A percentile compares a stretch with the other conserved stretches of the same genome.
phyloP scores from a whole-genome alignment of 768 basidiomycete species.

The Pulveroboletus sp. region DNA sequence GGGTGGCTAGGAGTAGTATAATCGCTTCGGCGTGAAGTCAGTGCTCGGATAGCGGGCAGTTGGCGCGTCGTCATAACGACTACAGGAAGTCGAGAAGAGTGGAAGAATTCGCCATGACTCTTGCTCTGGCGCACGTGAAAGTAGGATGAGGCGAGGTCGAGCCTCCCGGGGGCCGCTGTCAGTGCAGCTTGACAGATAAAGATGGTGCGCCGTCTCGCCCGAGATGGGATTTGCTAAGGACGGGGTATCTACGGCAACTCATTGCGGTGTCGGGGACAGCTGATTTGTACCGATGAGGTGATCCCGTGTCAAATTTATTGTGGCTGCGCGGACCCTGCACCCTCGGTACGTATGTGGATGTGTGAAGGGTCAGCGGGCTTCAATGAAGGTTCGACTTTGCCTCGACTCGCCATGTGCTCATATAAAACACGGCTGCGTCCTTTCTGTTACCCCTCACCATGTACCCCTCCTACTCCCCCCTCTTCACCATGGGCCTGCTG shows the following conservation, averaged over 20 bases:
- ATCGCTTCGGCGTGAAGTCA: background rate
- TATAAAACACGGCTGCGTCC: slow-evolving; percentile 13
- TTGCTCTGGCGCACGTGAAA: background rate
- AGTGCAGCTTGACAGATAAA: background rate
- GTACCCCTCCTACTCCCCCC: slow-evolving; percentile 45
- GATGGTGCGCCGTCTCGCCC: no score
- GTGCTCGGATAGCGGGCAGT: background rate
- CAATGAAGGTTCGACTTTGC: slow-evolving; percentile 21
- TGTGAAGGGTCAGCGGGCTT: slow-evolving; percentile 2
- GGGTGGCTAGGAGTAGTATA: background rate
- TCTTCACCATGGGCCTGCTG: slow-evolving; percentile 62
- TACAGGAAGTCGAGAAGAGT: no score
- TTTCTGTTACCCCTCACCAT: slow-evolving; percentile 1
- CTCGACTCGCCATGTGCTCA: background rate
- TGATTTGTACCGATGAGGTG: background rate
- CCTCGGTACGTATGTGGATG: slow-evolving; percentile 14
- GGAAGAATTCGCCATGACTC: background rate
- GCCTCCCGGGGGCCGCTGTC: background rate
- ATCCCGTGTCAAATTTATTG: slow-evolving; percentile 2
- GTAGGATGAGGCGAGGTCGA: background rate
- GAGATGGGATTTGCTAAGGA: background rate
- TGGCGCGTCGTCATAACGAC: slow-evolving; percentile 8
- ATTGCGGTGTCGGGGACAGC: slow-evolving; percentile 12
- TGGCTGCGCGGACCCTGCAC: slow-evolving; percentile 14
- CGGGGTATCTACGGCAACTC: slow-evolving; percentile 17